Evolutionary conservation across 2,329 filamentous ascomycete genomes (phyloP).

Genomic region (Pseudopithomyces chartarum): DNA sequence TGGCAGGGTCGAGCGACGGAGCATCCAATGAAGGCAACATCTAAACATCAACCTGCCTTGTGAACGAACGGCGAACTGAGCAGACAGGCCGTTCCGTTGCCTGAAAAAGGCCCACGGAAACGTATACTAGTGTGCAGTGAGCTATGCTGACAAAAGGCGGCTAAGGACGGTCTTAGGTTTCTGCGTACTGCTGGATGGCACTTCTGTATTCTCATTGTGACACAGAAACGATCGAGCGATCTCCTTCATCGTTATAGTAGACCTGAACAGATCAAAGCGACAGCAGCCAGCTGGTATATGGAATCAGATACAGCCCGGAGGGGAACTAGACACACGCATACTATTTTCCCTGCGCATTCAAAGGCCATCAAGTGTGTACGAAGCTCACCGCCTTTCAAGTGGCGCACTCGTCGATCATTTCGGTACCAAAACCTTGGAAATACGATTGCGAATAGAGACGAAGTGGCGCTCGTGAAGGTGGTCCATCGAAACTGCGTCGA

Average conservation of each 20-base stretch:
- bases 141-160: background rate
- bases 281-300: too few species aligned
- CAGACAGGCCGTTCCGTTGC: background rate
- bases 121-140: background rate
- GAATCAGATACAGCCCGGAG: too few species aligned
- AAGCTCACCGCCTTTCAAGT: background rate
- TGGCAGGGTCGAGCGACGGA: background rate
- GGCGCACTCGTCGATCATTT: constrained; percentile 36
- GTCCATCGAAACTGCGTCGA: background rate
- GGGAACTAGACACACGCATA: background rate
- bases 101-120: background rate
- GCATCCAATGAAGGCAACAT: constrained; percentile 6
- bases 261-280: too few species aligned
- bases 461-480: background rate
- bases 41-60: background rate
- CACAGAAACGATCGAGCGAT: too few species aligned
- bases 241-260: too few species aligned
- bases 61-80: background rate
- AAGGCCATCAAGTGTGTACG: background rate
- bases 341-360: background rate
- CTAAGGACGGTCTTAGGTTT: too few species aligned
- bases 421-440: constrained; percentile 74
- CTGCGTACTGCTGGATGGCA: too few species aligned
- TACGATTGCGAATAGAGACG: constrained; percentile 61
- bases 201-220: too few species aligned